These are phyloP conservation scores for Vararia minispora DNA, from an alignment of 768 basidiomycete species.

Conservation along the genomic window DNA sequence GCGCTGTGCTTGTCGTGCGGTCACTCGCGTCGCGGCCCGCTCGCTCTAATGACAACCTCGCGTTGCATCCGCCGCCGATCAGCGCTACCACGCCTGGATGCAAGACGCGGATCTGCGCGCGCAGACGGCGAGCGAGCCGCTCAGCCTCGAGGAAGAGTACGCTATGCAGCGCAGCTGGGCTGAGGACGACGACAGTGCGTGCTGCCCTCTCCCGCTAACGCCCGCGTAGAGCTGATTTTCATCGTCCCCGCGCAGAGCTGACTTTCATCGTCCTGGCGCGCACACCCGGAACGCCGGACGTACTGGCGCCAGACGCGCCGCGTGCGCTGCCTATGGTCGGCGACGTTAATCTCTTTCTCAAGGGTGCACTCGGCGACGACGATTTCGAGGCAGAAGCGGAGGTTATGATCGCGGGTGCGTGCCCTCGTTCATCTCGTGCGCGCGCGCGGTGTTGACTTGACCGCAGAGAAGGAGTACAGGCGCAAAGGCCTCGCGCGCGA, in stretches of 20 bases:
- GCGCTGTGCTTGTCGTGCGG: too few relatives aligned
- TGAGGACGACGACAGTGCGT: constrained; percentile 68
- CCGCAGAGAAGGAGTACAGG: constrained; percentile 51
- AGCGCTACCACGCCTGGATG: constrained; percentile 93
- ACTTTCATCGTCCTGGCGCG: constrained; percentile 82
- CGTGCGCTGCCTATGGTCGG: constrained; percentile 63
- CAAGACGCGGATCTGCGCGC: constrained; percentile 54
- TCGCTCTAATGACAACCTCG: background rate
- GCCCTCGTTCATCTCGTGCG: background rate
- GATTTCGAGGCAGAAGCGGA: constrained; percentile 72
- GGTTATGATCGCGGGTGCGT: constrained; percentile 83
- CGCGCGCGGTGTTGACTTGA: background rate
- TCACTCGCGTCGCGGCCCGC: constrained; percentile 1
- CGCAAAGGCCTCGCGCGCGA: constrained; percentile 56
- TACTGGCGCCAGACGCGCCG: constrained; percentile 18
- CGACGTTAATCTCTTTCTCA: constrained; percentile 87
- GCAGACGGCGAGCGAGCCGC: constrained; percentile 76
- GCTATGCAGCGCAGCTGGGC: constrained; percentile 93
- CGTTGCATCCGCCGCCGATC: constrained; percentile 2
- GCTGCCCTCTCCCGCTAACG: background rate
- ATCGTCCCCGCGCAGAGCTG: constrained; percentile 36
- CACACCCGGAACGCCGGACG: constrained; percentile 12
- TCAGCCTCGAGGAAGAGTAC: constrained; percentile 71
- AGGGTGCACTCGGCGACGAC: constrained; percentile 28
- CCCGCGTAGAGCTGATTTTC: background rate